Conservation (phyloP, 2,329 filamentous ascomycete species). For the Graphilbum ipis-grandicollis region DNA sequence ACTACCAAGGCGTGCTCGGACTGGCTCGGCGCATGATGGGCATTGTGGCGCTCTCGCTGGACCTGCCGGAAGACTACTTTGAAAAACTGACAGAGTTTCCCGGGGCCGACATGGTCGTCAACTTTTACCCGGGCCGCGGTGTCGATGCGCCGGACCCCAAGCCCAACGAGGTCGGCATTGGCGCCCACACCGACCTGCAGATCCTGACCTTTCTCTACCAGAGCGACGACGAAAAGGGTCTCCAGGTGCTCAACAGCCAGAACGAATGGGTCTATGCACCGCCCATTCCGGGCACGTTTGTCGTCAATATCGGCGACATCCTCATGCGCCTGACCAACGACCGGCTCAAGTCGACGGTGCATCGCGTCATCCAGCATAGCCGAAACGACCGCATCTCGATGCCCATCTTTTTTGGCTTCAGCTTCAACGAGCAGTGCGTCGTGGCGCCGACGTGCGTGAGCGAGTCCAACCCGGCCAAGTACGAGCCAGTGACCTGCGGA, state of each 20-base stretch:
- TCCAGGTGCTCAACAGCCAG: constrained; percentile 25
- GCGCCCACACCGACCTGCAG: constrained; percentile 29
- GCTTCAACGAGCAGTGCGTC: too few relatives aligned
- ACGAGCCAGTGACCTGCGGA: constrained; percentile 1
- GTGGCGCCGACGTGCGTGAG: too few relatives aligned
- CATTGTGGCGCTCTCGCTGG: constrained; percentile 7
- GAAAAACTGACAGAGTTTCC: constrained; percentile 15
- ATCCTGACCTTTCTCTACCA: constrained; percentile 33
- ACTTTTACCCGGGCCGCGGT: constrained; percentile 26
- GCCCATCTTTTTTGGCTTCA: constrained; percentile 35
- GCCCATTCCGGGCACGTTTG: constrained; percentile 14
- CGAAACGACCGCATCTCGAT: constrained; percentile 32
- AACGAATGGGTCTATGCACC: constrained; percentile 22
- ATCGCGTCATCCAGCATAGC: constrained; percentile 27
- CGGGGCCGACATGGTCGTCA: constrained; percentile 33
- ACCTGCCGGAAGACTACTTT: constrained; percentile 16
- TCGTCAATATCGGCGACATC: constrained; percentile 77
- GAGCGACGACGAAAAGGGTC: constrained; percentile 17
- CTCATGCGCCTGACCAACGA: constrained; percentile 73
- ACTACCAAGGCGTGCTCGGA: constrained; percentile 5
- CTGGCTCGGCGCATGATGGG: constrained; percentile 5
- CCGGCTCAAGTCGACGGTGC: constrained; percentile 32
- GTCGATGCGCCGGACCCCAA: constrained; percentile 4
- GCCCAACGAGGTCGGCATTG: constrained; percentile 8
- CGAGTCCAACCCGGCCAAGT: not conserved